Evolutionary conservation across 352 stramenopile genomes (phyloP), one percentile per base, ranked within the genome.

Genomic region (Saprolegnia parasitica): DNA sequence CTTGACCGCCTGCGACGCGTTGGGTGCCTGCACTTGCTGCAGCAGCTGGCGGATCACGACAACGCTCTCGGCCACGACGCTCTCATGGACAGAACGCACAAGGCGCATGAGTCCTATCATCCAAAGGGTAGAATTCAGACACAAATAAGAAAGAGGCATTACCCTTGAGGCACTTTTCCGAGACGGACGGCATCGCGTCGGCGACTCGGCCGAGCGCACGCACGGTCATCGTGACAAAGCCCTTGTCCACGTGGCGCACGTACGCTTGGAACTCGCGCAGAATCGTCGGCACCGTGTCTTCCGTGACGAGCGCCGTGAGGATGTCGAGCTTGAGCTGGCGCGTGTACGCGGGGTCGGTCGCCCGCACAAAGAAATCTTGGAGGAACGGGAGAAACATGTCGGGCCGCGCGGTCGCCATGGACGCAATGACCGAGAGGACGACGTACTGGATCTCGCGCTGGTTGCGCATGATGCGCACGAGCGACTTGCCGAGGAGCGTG

Each of bases 291-390:
- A 98, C 94, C 21, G 96, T 97, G 58, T 94, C 88, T 39, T 95
- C 79, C 45, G 96, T 96, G 21, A 96, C 91, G 11, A 99, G 70
- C 2, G 88, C 83, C 16, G 92, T 96, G 62, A 99, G 76, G 65
- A 99, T 98, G 77, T 99, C 96, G 11, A 99, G 86, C 84, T 99
- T 99, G 60, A 99, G 88, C 60, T 98, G 91, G 35, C 95, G 86
- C 15, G 95, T 96, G 74, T 98, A 99, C 0, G 86, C 87, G 20
- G 96, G 92, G 75, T 99, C 97, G 18, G 94, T 95, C 32, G 94
- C 92, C 57, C 94, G 78, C 0, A 99, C 95, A 74, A 99, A 99
- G 74, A 99, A 99, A 71, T 99, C 95, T 67, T 96, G 82, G 42
- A 99, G 77, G 76, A 98, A 98, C 10, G 93, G 93, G 13, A 84